Base-by-base conservation (phyloP, 2,329 filamentous ascomycete genomes). In the Monilinia polystroma region DNA sequence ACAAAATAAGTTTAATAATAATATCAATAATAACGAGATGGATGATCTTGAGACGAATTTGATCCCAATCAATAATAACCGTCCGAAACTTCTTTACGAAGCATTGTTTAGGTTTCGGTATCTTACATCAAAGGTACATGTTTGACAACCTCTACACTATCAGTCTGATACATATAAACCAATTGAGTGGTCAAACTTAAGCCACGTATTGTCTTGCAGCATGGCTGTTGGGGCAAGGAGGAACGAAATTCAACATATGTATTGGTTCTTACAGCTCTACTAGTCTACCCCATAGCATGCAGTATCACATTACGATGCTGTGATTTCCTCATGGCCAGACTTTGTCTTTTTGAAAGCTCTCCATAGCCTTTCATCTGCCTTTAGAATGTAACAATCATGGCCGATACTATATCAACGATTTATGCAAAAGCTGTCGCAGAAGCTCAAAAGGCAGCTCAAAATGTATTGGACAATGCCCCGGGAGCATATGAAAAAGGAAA, bases 401-500 rank as follows among this genome's bases (percentile, higher is more conserved):
- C 53, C n/a, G 63, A 58, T 14, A 38, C 51, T 23, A 3, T 38
- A 38, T 64, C 63, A 41, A 38, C 53, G 26, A 18, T 57, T 18
- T 38, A 49, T 29, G 43, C 43, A 2, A 58, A 29, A 41, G 63
- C 63, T 11, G 7, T 64, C 16, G 38, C 29, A 23, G 63, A 64
- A 32, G 52, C 63, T 38, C 63, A 64, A 57, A 64, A 41, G 45
- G 41, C n/a, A n/a, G 29, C 18, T 41, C 53, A 49, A 26, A 26
- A 58, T 49, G 29, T 58, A 14, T 10, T 49, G 2, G 43, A 64
- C 53, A 58, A 51, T 23, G 63, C 63, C 32, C 63, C 63, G n/a
- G 54, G 41, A 10, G 63, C 43, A 51, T 64, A 64, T 58, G 53
- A 58, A 47, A 49, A 41, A 23, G 53, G 63, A 16, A 64, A 26